Evolutionary conservation across 2,329 filamentous ascomycete genomes (phyloP).

Genomic region (Epichloe typhina): DNA sequence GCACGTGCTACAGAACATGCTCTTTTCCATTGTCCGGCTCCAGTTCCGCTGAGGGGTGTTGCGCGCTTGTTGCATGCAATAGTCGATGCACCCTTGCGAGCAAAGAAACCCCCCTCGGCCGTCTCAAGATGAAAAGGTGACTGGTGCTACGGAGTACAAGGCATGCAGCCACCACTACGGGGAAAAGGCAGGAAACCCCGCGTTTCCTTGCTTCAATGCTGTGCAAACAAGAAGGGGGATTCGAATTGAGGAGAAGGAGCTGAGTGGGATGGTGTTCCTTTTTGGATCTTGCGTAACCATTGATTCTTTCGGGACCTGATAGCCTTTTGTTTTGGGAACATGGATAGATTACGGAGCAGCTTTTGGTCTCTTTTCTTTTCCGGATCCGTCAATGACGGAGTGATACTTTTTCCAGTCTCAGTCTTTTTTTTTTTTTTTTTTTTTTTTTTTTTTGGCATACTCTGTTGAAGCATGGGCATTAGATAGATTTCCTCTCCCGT

Average conservation of each 20-base stretch:
- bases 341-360: background rate
- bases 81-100: background rate
- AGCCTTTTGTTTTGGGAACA: background rate
- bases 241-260: background rate
- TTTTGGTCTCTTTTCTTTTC: background rate
- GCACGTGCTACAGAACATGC: slow-evolving; percentile 59
- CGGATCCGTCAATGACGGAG: slow-evolving; percentile 1
- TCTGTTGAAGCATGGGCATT: background rate
- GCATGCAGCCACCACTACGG: background rate
- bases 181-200: background rate
- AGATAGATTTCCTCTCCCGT: background rate
- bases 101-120: background rate
- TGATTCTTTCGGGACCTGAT: background rate
- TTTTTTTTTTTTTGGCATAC: background rate
- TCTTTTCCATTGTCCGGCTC: slow-evolving; percentile 55
- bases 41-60: slow-evolving; percentile 29
- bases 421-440: background rate
- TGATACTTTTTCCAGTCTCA: background rate
- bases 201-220: background rate
- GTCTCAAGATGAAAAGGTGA: background rate
- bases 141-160: background rate
- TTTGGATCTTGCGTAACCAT: background rate
- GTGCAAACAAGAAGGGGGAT: background rate
- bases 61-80: background rate
- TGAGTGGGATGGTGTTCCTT: background rate